phyloP scores from a whole-genome alignment of 2,329 filamentous ascomycete species.

The Talaromyces sp. region DNA sequence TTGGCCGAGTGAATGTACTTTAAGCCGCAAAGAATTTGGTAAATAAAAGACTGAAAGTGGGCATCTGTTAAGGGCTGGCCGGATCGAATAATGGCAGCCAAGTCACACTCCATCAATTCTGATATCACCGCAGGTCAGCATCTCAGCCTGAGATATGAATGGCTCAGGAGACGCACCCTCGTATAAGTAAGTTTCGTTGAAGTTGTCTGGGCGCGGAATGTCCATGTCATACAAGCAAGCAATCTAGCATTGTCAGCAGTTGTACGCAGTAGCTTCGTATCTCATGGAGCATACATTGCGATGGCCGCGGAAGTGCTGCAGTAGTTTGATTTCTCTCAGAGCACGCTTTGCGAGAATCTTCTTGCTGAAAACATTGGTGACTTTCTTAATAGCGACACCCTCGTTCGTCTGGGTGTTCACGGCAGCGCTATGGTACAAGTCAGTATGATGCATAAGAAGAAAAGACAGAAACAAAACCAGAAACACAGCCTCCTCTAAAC shows the following conservation, averaged over 20 bases:
- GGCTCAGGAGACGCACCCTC: constrained; percentile 62
- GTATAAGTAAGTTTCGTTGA: constrained; percentile 98
- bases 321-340: constrained; percentile 93
- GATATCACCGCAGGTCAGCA: constrained; percentile 11
- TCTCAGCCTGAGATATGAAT: background rate
- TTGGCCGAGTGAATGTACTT: constrained; percentile 99
- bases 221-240: constrained; percentile 99
- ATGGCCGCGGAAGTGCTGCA: constrained; percentile 93
- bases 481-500: background rate
- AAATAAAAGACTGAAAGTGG: constrained; percentile 99
- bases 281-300: constrained; percentile 62
- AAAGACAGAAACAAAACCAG: background rate
- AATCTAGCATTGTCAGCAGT: constrained; percentile 60
- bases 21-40: constrained; percentile 96
- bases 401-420: constrained; percentile 87
- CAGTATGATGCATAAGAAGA: background rate
- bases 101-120: constrained; percentile 99
- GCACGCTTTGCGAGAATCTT: constrained; percentile 99
- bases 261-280: constrained; percentile 10
- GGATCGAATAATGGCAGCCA: constrained; percentile 95
- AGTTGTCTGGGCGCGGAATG: constrained; percentile 92
- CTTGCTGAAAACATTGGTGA: constrained; percentile 99
- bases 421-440: constrained; percentile 62
- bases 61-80: constrained; percentile 96
- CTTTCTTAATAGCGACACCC: constrained; percentile 97